Percentiles rank a stretch among this genome's conserved stretches.
phyloP scores from a whole-genome alignment of 176 grass and related monocot genomes.

The Juncus effusus region DNA sequence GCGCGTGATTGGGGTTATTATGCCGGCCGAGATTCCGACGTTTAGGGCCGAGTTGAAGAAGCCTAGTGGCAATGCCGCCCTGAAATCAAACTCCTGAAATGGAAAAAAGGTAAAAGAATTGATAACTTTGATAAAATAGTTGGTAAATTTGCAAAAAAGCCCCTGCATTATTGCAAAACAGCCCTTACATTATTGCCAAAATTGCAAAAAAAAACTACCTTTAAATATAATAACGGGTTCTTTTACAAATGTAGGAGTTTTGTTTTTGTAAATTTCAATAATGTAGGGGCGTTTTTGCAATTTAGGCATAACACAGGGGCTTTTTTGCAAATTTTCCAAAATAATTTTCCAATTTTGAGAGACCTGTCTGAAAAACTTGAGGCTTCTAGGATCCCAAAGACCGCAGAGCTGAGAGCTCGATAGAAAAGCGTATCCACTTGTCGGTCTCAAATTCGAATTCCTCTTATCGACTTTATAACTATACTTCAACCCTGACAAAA shows the following conservation, averaged over 20 bases:
- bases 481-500: conserved; percentile 86
- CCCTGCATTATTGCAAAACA: too few relatives aligned
- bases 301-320: too few relatives aligned
- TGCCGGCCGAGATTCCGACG: conserved; percentile 57
- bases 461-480: conserved; percentile 69
- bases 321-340: too few relatives aligned
- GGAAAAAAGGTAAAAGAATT: not conserved
- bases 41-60: conserved; percentile 73
- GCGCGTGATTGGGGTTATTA: conserved; percentile 47
- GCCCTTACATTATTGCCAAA: too few relatives aligned
- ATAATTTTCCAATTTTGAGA: not conserved
- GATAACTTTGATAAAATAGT: not conserved
- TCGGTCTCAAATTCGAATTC: conserved; percentile 65
- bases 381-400: conserved; percentile 50
- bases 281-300: too few relatives aligned
- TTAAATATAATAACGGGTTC: not conserved
- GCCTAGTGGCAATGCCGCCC: conserved; percentile 66
- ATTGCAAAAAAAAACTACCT: not conserved
- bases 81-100: conserved; percentile 87
- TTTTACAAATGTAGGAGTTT: not conserved
- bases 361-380: conserved; percentile 71
- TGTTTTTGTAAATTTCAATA: too few relatives aligned
- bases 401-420: conserved; percentile 71
- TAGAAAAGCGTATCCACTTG: conserved; percentile 63
- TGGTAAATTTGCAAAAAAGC: too few relatives aligned